Evolutionary conservation across 2,329 filamentous ascomycete species (phyloP), one percentile per base, ranked within the genome.

Genomic region (Verticillium longisporum): DNA sequence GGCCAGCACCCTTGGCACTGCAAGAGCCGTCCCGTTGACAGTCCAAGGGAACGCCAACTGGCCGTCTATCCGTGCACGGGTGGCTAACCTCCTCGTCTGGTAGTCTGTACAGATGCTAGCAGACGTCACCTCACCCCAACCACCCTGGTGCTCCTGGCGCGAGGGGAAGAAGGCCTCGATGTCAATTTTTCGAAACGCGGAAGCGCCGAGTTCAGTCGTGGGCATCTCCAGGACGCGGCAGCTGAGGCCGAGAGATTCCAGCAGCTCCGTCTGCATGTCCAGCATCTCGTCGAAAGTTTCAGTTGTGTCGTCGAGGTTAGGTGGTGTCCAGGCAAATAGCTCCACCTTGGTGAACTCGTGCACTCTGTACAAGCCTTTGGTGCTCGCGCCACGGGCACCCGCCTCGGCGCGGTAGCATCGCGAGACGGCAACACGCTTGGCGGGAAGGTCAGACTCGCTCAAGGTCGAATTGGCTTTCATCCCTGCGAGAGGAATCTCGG

Each of bases 321-420:
- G 86, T 34, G 82, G 68, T 4, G 91, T 89, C 95, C 95, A 99
- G 0, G 90, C 92, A 72, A 99, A 98, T 81, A 99, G 88, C 75
- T 99, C 95, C 0, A 99, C 94, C 74, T 99, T 99, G 33, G 92
- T 97, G 76, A 99, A 99, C 75, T 99, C 95, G 75, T 99, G 95
- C 3, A 99, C 95, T 33, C 95, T 89, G 76, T 98, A 99, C 1
- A 99, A 79, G 5, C 95, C 95, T 76, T 97, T 97, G 1, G 93
- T 97, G 68, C 95, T 91, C 31, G 89, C 88, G 34, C 95, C 95
- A 45, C 94, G 83, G 1, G 92, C 91, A 36, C 95, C 95, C 0
- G 95, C 95, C 77, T 99, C 95, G 55, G 95, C 95, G 59, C 95
- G 89, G 76, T 96, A 99, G 79, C 93, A 96, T n/a, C 95, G 84